Base-by-base conservation (phyloP, 1,139 yeast species). In the Arxiozyma slooffiae region DNA sequence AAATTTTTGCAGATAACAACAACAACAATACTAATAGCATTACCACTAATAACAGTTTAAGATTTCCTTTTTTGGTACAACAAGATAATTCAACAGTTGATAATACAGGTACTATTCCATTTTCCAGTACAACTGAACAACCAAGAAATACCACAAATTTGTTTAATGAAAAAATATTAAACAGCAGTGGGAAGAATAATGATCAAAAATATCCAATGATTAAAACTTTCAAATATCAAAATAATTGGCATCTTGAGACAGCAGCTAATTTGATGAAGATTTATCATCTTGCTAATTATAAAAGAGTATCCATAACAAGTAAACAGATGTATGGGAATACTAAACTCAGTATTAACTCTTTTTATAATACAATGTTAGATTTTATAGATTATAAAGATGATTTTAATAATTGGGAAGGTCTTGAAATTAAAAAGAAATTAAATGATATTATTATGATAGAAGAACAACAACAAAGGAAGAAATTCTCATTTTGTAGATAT, bases 321-420 rank as follows among this genome's bases (percentile, higher is more conserved):
- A 11, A 16, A n/a, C 18, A 37, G 36, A 11, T 42, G 3, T 21
- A 41, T 22, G 18, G 24, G 5, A 72, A 69, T 45, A 59, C 80
- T 43, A 60, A 80, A 0, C 76, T 82, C 0, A 70, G 74, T 4
- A 75, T 81, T 16, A 60, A 69, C 1, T 52, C 44, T 4, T 92
- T 89, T 60, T 92, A 90, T 70, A 90, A 90, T 63, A 76, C 86
- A 4, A 71, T 89, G 67, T 83, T 85, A 2, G 97, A 92, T 64
- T 86, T 75, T 65, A 81, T 88, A 24, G 85, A 86, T 60, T 75
- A 86, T 38, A 78, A 75, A 52, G 75, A 80, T 54, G 98, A 92
- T 66, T 92, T 85, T 67, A 95, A 86, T 58, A 73, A 78, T 0
- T 90, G 97, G 97, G 87, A 52, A 37, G 55, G 55, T 9, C 23